Conservation (phyloP, 192 early-diverging fungal genomes). For the Linnemannia schmuckeri region DNA sequence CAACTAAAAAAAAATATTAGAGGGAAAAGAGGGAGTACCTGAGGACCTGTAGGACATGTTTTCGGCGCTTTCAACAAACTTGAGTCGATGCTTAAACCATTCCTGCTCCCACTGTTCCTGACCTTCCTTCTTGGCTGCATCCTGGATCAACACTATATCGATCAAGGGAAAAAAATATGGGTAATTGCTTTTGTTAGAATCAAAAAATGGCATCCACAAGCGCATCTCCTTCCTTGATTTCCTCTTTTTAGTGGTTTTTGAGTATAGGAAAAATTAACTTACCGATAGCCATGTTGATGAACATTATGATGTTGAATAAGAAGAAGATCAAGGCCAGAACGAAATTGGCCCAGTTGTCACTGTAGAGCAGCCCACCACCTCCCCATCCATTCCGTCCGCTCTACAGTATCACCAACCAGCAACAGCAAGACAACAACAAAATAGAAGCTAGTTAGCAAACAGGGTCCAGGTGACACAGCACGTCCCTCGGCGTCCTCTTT, state of each 20-base stretch:
- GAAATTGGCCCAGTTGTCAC: neutral
- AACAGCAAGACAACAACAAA: neutral
- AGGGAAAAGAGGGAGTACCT: neutral
- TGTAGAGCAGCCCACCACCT: neutral
- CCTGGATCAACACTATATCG: slow-evolving; percentile 3
- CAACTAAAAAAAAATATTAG: neutral
- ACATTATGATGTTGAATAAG: slow-evolving; percentile 12
- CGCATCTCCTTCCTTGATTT: no score
- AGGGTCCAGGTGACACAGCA: no score
- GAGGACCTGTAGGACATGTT: slow-evolving; percentile 11
- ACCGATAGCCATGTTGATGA: slow-evolving; percentile 33
- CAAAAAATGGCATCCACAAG: no score
- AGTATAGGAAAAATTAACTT: no score
- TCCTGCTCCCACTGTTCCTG: neutral
- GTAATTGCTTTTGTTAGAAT: no score
- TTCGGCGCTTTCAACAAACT: slow-evolving; percentile 4
- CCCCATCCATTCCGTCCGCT: slow-evolving; percentile 19
- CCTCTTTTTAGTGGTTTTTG: no score
- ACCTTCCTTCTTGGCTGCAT: neutral
- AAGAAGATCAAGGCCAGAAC: slow-evolving; percentile 10
- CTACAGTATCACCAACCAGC: no score
- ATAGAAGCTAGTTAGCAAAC: neutral
- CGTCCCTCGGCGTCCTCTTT: no score
- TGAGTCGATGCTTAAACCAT: neutral
- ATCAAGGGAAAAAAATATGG: neutral